phyloP scores from a whole-genome alignment of 1,139 yeast genomes.

The Arxiozyma slooffiae region DNA sequence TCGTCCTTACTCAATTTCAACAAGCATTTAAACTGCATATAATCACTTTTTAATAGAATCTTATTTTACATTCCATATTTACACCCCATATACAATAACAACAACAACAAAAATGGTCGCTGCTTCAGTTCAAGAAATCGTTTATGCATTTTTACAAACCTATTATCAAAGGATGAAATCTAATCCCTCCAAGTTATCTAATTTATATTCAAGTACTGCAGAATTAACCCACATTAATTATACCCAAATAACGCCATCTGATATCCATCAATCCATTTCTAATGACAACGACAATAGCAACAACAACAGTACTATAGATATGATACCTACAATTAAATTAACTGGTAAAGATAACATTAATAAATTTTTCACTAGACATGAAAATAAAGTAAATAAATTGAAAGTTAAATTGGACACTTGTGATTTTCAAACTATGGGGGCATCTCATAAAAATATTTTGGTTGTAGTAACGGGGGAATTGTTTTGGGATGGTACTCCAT shows the following conservation, averaged over 20 bases:
- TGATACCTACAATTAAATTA: slow-evolving; percentile 26
- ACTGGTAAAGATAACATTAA: slow-evolving; percentile 33
- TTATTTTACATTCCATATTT: too few relatives aligned
- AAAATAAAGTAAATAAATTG: slow-evolving; percentile 37
- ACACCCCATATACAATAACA: neutral
- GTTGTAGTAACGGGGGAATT: slow-evolving; percentile 60
- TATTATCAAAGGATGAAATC: slow-evolving; percentile 39
- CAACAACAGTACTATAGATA: slow-evolving; percentile 8
- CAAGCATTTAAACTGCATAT: neutral
- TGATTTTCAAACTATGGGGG: slow-evolving; percentile 47
- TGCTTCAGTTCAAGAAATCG: slow-evolving; percentile 34
- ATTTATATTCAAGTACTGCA: slow-evolving; percentile 38
- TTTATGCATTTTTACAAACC: slow-evolving; percentile 38
- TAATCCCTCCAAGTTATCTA: slow-evolving; percentile 35
- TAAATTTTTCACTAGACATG: slow-evolving; percentile 32
- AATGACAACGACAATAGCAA: slow-evolving; percentile 18
- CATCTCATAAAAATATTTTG: slow-evolving; percentile 39
- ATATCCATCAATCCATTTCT: slow-evolving; percentile 8
- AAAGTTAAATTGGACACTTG: slow-evolving; percentile 54
- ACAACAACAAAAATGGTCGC: slow-evolving; percentile 9
- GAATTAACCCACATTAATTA: slow-evolving; percentile 37
- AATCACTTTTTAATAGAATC: too few relatives aligned
- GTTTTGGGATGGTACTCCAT: slow-evolving; percentile 41
- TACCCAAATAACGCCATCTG: slow-evolving; percentile 11
- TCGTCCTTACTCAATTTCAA: neutral